Conservation (phyloP, 2,329 filamentous ascomycete species). For the Xylaria arbuscula region DNA sequence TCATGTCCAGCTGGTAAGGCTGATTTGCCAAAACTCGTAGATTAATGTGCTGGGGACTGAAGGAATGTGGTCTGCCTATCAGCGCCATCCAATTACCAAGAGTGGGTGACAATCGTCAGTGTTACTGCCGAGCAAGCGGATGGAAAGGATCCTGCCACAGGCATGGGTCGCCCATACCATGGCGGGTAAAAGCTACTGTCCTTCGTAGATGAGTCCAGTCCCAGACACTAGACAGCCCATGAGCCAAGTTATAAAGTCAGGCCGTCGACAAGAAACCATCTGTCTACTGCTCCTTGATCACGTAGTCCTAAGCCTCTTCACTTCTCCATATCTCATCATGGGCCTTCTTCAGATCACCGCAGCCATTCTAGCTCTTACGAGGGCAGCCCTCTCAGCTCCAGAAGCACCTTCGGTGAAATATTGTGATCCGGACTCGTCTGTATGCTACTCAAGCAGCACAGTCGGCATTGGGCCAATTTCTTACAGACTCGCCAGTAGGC, state of each 20-base stretch:
- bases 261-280: neutral
- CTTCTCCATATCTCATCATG: slow-evolving; percentile 30
- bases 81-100: slow-evolving; percentile 32
- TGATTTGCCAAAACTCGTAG: slow-evolving; percentile 39
- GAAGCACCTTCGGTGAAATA: slow-evolving; percentile 33
- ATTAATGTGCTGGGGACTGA: slow-evolving; percentile 30
- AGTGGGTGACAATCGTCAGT: slow-evolving; percentile 22
- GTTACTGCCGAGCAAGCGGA: slow-evolving; percentile 27
- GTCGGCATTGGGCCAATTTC: slow-evolving; percentile 43
- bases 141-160: slow-evolving; percentile 3
- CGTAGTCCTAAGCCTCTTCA: slow-evolving; percentile 7
- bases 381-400: slow-evolving; percentile 25
- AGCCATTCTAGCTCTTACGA: slow-evolving; percentile 29
- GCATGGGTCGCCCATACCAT: slow-evolving; percentile 7
- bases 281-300: neutral
- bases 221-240: neutral
- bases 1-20: slow-evolving; percentile 38
- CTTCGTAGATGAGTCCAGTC: slow-evolving; percentile 18
- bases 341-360: slow-evolving; percentile 28
- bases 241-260: slow-evolving; percentile 14
- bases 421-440: slow-evolving; percentile 36
- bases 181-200: slow-evolving; percentile 32
- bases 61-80: slow-evolving; percentile 29
- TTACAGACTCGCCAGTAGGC: slow-evolving; percentile 48
- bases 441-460: slow-evolving; percentile 40